Conservation (phyloP, 257 asterid species). For the Rhazya stricta region DNA sequence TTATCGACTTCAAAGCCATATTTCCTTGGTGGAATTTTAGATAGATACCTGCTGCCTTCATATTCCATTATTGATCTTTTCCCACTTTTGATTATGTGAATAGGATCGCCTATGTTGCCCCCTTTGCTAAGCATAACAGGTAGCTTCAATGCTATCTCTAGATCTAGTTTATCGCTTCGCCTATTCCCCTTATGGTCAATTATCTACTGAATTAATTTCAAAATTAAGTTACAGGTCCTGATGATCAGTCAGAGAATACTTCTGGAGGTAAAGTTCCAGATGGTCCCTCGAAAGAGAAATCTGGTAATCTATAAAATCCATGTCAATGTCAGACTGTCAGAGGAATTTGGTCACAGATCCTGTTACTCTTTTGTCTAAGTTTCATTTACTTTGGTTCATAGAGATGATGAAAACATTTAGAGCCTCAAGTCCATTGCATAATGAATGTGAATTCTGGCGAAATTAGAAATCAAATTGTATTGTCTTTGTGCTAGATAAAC, state of each 20-base stretch:
- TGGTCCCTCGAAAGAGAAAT: background rate
- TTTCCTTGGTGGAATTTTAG: background rate
- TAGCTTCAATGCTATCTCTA: conserved; percentile 14
- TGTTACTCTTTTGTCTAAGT: background rate
- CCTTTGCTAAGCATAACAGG: conserved; percentile 61
- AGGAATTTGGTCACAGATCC: background rate
- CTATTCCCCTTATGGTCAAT: conserved; percentile 5
- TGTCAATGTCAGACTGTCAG: background rate
- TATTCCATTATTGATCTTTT: background rate
- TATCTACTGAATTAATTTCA: background rate
- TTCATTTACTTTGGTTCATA: background rate
- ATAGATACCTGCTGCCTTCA: background rate
- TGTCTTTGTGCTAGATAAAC: background rate
- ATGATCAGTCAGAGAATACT: background rate
- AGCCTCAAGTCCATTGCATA: background rate
- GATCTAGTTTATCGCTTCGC: background rate
- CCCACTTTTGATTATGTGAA: conserved; percentile 12
- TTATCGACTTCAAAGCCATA: background rate
- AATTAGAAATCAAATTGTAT: background rate
- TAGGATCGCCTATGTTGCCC: conserved; percentile 57
- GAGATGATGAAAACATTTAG: background rate
- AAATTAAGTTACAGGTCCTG: conserved; percentile 16
- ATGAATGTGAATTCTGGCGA: background rate
- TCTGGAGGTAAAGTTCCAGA: background rate
- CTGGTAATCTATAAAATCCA: background rate